Conservation (phyloP, 2,329 filamentous ascomycete genomes). For the Monosporascus cannonballus region DNA sequence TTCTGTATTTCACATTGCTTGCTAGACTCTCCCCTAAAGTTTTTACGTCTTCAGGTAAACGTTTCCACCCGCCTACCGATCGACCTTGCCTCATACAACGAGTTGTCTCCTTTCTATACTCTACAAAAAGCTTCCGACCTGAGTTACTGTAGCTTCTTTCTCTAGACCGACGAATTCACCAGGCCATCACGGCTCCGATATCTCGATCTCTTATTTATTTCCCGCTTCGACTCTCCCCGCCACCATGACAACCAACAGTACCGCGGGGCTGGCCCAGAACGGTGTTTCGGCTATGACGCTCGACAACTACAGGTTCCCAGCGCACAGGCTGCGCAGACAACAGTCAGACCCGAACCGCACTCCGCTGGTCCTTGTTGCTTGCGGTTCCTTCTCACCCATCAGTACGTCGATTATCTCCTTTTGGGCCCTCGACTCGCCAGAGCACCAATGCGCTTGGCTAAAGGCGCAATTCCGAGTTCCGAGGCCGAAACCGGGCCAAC, state of each 20-base stretch:
- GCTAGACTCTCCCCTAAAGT: not conserved
- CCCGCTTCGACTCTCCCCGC: not conserved
- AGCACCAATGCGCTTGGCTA: not conserved
- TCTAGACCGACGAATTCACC: not conserved
- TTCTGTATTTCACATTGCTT: not conserved
- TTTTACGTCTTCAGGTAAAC: not conserved
- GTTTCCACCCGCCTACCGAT: not conserved
- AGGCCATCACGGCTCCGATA: too few species aligned
- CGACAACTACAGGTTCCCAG: slow-evolving; percentile 53
- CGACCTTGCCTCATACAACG: not conserved
- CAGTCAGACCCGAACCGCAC: slow-evolving; percentile 50
- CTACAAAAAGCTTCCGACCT: too few species aligned
- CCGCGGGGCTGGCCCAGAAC: not conserved
- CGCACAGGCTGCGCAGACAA: slow-evolving; percentile 49
- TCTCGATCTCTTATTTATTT: not conserved
- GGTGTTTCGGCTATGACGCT: slow-evolving; percentile 22
- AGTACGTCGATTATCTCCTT: slow-evolving; percentile 22
- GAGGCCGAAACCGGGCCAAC: not conserved
- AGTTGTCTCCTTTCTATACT: not conserved
- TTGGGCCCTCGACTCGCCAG: not conserved
- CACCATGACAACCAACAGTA: slow-evolving; percentile 1
- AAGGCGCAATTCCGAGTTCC: not conserved
- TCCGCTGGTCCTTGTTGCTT: slow-evolving; percentile 63
- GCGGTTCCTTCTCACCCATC: slow-evolving; percentile 67
- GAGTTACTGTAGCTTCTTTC: not conserved